Evolutionary conservation across 495 filamentous ascomycete species (phyloP).

Genomic region (Umbilicaria muhlenbergii): DNA sequence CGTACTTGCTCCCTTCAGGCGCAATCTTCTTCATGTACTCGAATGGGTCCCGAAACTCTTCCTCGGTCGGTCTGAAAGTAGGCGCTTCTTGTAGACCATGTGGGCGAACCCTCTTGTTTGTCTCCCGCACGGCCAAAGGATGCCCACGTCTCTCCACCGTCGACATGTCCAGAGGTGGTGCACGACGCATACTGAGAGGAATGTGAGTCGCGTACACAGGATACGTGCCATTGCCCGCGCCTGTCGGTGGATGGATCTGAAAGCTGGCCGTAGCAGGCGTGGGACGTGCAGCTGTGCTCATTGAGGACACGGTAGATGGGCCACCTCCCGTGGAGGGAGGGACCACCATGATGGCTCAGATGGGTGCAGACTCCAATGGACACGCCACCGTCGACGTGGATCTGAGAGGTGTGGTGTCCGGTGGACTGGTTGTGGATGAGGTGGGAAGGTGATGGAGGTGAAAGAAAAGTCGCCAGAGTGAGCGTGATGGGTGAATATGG

Average conservation of each 20-base stretch:
- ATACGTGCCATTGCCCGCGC: slow-evolving; percentile 28
- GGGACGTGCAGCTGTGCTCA: slow-evolving; percentile 17
- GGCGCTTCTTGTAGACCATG: slow-evolving; percentile 84
- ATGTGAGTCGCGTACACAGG: slow-evolving; percentile 24
- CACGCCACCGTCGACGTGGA: no score
- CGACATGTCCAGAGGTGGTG: slow-evolving; percentile 62
- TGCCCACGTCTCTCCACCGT: slow-evolving; percentile 87
- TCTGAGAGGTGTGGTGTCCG: no score
- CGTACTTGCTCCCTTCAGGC: slow-evolving; percentile 69
- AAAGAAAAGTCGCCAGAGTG: no score
- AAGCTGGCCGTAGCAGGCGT: slow-evolving; percentile 13
- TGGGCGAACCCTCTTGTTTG: slow-evolving; percentile 56
- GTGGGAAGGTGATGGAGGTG: no score
- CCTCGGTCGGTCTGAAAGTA: slow-evolving; percentile 75
- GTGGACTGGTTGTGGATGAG: no score
- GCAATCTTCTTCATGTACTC: slow-evolving; percentile 83
- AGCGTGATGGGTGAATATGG: no score
- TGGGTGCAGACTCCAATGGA: background rate
- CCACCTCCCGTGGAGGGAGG: slow-evolving; percentile 32
- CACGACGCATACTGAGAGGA: slow-evolving; percentile 54
- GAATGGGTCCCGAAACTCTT: slow-evolving; percentile 89
- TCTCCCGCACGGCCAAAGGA: slow-evolving; percentile 56
- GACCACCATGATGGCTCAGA: slow-evolving; percentile 27
- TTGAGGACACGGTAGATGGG: slow-evolving; percentile 16
- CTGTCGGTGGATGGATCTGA: slow-evolving; percentile 23